These are phyloP conservation scores for Saturnispora kantuleensis DNA, from an alignment of 805 yeast genomes.

Conservation along the genomic window DNA sequence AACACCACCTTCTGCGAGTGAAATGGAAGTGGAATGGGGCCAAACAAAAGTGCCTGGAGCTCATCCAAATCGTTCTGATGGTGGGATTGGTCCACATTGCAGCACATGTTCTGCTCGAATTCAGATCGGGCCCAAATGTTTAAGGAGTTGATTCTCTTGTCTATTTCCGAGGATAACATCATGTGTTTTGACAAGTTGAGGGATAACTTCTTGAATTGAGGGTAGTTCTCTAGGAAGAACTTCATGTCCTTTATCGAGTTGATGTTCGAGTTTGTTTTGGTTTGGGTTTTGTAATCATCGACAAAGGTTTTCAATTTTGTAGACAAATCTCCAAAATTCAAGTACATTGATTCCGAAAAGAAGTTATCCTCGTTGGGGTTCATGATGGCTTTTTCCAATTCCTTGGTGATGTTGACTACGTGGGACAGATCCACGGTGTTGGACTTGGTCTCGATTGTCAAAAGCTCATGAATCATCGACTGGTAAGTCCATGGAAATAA, in stretches of 20 bases:
- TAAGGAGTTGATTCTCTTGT: conserved; percentile 52
- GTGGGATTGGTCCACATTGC: conserved; percentile 35
- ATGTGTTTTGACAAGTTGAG: conserved; percentile 89
- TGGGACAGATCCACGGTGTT: conserved; percentile 64
- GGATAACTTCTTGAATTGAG: conserved; percentile 83
- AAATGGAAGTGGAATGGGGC: conserved; percentile 12
- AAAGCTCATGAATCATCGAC: conserved; percentile 89
- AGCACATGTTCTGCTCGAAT: conserved; percentile 75
- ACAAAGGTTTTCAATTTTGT: conserved; percentile 81
- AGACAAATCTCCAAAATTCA: conserved; percentile 92
- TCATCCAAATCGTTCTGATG: conserved; percentile 47
- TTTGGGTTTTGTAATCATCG: conserved; percentile 66
- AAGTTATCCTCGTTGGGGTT: conserved; percentile 67
- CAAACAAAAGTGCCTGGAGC: conserved; percentile 44
- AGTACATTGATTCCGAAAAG: conserved; percentile 69
- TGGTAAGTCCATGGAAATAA: conserved; percentile 96
- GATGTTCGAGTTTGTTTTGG: conserved; percentile 63
- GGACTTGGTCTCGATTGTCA: conserved; percentile 55
- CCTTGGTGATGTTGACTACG: conserved; percentile 47
- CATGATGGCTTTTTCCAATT: conserved; percentile 52
- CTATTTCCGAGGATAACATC: conserved; percentile 79
- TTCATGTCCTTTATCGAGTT: conserved; percentile 84
- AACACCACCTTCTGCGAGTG: conserved; percentile 61
- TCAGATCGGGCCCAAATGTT: conserved; percentile 82
- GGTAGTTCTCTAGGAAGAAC: conserved; percentile 81